Base-by-base conservation (phyloP, 352 stramenopile genomes). In the Globisporangium orthogonon region DNA sequence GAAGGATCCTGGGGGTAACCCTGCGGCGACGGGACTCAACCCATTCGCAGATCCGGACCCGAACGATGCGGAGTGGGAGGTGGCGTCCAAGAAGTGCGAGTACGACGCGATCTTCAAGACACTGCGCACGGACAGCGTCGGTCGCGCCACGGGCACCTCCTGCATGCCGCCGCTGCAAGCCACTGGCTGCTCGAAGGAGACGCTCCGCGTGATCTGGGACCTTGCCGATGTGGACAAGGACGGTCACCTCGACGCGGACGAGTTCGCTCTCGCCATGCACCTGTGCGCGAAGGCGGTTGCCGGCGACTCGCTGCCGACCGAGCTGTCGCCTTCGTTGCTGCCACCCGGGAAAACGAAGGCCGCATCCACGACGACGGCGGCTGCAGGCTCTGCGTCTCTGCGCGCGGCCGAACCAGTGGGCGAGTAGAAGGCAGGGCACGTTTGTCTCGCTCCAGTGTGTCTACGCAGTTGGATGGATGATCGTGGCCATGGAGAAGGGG, bases 201-300 rank as follows among this genome's bases (percentile, higher is more conserved):
- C 73, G 50, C 71, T 93, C 55, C 93, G 89, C 52, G 60, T 68
- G 28, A 93, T 97, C 59, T 97, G 91, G 91, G 82, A 96, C 53
- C 74, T 98, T 28, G 80, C 84, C 4, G 91, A 98, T 61, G 73
- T 95, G 40, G 89, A 97, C 62, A 91, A 92, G 23, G 76, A 93
- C 60, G 91, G 91, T 10, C 84, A 69, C 61, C 61, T 98, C 35
- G 89, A 97, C 70, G 74, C 71, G 7, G 83, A 96, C 48, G 77
- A 98, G 66, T 98, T 97, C 59, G 87, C 91, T 2, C 68, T 98
- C 28, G 87, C 87, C 29, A 96, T 97, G 87, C 91, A 95, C 57
- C 66, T 97, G 15, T 87, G 86, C 52, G 54, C 72, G 15, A 76
- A 86, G 30, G 75, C 75, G 7, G 91, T 89, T 51, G 68, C 73